Evolutionary conservation across 495 filamentous ascomycete genomes (phyloP), one percentile per base, ranked within the genome.

Genomic region (Trichodelitschia bisporula): DNA sequence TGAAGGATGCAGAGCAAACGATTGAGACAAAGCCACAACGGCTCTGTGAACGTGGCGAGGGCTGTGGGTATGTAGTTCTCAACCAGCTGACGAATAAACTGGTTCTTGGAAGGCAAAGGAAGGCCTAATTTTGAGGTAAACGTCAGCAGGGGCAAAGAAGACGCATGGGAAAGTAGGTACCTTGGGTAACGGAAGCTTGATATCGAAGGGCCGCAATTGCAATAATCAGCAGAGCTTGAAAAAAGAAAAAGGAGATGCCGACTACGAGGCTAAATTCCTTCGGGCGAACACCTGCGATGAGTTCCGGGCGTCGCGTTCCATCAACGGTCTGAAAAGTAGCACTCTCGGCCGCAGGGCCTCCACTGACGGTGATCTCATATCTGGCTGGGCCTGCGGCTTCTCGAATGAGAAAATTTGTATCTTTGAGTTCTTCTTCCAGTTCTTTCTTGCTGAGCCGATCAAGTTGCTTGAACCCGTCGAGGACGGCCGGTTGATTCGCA

Each of bases 61-160:
- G 40, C 34, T 0, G 55, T 61, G 1, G 60, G 58, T 1, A 57
- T 27, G 28, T 56, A 59, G 19, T 54, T 57, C n/a, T 53, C 43
- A 1, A 58, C 16, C 4, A 63, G 12, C 14, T 56, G 52, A 3
- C 44, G 24, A 1, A 57, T 34, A 12, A 56, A 26, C 9, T 41
- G 28, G 23, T 46, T 54, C 0, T 32, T 19, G 3, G 53, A 52
- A 4, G 58, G 52, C 1, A 47, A 36, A 3, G 46, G 34, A 1
- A 62, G 34, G 2, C 59, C 57, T 59, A 19, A 16, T 6, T n/a
- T n/a, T n/a, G n/a, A n/a, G n/a, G n/a, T n/a, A n/a, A n/a, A n/a
- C n/a, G n/a, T n/a, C n/a, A n/a, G n/a, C n/a, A n/a, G n/a, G n/a
- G n/a, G n/a, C n/a, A n/a, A n/a, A n/a, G n/a, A n/a, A n/a, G n/a